Percentiles rank a stretch among this genome's conserved stretches.
These are phyloP conservation scores for Saccharomyces mikatae DNA, from an alignment of 805 yeast genomes.

Conservation along the genomic window DNA sequence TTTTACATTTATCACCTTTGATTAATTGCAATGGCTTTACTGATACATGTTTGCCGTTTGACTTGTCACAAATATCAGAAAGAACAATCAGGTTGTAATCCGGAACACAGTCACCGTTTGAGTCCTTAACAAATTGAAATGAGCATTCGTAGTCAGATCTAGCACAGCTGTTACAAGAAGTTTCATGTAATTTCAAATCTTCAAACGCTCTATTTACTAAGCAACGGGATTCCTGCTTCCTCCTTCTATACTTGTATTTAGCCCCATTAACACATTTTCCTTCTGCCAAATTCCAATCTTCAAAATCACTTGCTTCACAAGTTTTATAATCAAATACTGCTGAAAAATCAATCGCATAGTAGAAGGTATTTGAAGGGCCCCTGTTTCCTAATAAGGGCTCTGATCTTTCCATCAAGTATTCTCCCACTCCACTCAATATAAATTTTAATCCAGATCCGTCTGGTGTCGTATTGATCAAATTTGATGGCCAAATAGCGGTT, in stretches of 20 bases:
- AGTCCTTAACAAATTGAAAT: conserved; percentile 37
- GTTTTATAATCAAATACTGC: conserved; percentile 41
- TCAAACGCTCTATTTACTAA: conserved; percentile 32
- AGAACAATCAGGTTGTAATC: conserved; percentile 18
- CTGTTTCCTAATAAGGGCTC: no score
- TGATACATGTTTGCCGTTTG: conserved; percentile 5
- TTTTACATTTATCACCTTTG: conserved; percentile 18
- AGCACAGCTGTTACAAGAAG: conserved; percentile 53
- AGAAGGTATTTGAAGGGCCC: no score
- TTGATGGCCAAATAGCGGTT: conserved; percentile 28
- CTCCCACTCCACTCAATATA: no score
- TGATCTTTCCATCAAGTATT: no score
- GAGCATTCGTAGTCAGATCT: conserved; percentile 66
- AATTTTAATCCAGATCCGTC: conserved; percentile 66
- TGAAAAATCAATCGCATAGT: conserved; percentile 47
- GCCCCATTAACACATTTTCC: conserved; percentile 59
- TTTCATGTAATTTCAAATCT: conserved; percentile 37
- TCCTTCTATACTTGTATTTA: conserved; percentile 51
- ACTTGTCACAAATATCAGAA: conserved; percentile 15
- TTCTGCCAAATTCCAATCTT: conserved; percentile 42
- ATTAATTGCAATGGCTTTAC: conserved; percentile 14
- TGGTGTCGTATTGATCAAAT: conserved; percentile 44
- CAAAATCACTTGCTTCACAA: conserved; percentile 49
- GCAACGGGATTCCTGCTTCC: conserved; percentile 60
- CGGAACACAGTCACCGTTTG: conserved; percentile 42